Base-by-base conservation (phyloP, 176 grass and related monocot genomes). In the Alopecurus myosuroides region DNA sequence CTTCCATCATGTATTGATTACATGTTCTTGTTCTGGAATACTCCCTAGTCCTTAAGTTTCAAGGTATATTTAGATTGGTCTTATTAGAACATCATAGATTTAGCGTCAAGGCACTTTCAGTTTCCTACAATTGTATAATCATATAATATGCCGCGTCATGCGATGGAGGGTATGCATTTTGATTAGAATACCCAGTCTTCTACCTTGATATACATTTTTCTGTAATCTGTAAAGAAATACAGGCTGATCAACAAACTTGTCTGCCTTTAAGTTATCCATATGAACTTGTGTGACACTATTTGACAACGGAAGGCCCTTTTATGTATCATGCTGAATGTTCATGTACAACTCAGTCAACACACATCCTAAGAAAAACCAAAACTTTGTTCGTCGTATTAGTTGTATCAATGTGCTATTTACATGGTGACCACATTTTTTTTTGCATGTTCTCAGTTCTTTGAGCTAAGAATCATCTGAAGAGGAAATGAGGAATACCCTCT, bases 121-220 rank as follows among this genome's bases (percentile, higher is more conserved):
- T 69, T 35, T 53, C 15, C 9, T 5, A 36, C 30, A 55, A 36
- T 53, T 77, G 31, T 55, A 36, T 76, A 76, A 53, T 53, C 71
- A 50, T 52, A 64, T 19, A 39, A 25, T 9, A 48, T 68, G 39
- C 44, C 12, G 4, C 4, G 0, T 34, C 19, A 34, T 74, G 26
- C 10, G 22, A 74, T 73, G 50, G 67, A 57, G 20, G 10, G 25
- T 50, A 20, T 46, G 37, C 33, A 74, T 83, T n/a, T 26, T 48
- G 40, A 39, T 40, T 36, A 68, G 34, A 68, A 77, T n/a, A 37
- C 68, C 18, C 11, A 8, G 17, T 34, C 12, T 63, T 76, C 35
- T 58, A 66, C 35, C 37, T 77, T 85, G 31, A 23, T 28, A 41
- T 85, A 34, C 70, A 76, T 84, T 57, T 68, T 77, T 30, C 55